Base-by-base conservation (phyloP, 2,329 filamentous ascomycete genomes). In the Xylariales sp. region DNA sequence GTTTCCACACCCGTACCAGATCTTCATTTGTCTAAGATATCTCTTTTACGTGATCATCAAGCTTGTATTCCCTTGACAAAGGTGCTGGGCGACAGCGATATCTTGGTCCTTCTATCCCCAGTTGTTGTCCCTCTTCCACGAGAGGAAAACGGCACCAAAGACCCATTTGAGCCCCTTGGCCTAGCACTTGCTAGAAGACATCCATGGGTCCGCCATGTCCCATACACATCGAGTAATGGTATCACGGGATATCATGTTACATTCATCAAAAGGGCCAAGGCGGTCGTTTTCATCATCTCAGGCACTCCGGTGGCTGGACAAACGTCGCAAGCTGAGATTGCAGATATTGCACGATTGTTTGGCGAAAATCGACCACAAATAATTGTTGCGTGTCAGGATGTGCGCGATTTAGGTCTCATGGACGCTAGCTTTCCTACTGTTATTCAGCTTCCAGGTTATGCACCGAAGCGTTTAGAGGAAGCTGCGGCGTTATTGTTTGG, bases 81-180 rank as follows among this genome's bases (percentile, higher is more conserved):
- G 41, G 57, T 66, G 21, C 63, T 80, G 19, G 55, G 52, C 28
- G 65, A 73, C 34, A 65, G 68, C 40, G 74, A 79, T 49, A 58
- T 76, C n/a, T 63, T 84, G n/a, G 64, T 85, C 38, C 71, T 82
- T 34, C 59, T 83, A 24, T 80, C 81, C 5, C 79, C 80, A 2
- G 70, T 74, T 19, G 70, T 76, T 24, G 57, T 69, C 16, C 76
- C 69, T 34, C 55, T 64, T 47, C 66, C 62, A 50, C 62, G 60
- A 45, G 62, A 62, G 49, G 51, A 64, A 32, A 53, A 61, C 32
- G 65, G 68, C 45, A 61, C 60, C 32, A 69, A 63, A 52, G 86
- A 90, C 56, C 86, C 85, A 0, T 89, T 89, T 54, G 84, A 89
- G 59, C 72, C 76, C 11, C 66, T 90, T 14, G 86, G 85, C 15